Conservation (phyloP, 257 asterid genomes). For the Scutellaria galericulata region DNA sequence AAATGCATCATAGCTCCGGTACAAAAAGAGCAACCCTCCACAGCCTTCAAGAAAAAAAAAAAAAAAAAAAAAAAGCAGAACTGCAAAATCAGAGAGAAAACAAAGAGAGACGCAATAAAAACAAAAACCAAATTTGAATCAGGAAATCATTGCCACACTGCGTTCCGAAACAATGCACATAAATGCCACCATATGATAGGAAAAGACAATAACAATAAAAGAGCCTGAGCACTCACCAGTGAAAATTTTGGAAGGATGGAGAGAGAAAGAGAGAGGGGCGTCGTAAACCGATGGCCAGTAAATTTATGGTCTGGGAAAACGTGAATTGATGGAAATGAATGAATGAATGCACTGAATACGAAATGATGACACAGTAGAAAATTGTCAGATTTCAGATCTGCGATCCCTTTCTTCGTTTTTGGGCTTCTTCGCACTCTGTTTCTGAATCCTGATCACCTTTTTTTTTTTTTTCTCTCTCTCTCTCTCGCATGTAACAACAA, state of each 20-base stretch:
- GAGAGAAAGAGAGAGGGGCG: conserved; percentile 17
- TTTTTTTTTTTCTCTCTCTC: conserved; percentile 20
- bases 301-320: conserved; percentile 48
- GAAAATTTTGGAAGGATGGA: conserved; percentile 30
- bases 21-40: conserved; percentile 37
- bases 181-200: conserved; percentile 20
- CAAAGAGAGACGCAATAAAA: conserved; percentile 25
- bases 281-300: conserved; percentile 27
- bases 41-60: conserved; percentile 37
- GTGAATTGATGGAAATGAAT: conserved; percentile 43
- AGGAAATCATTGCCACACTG: conserved; percentile 39
- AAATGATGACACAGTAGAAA: conserved; percentile 46
- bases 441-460: conserved; percentile 48
- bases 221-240: conserved; percentile 43
- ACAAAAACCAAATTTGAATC: conserved; percentile 31
- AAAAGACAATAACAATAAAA: conserved; percentile 26
- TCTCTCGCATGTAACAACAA: conserved; percentile 24
- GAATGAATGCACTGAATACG: conserved; percentile 61
- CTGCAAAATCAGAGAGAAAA: conserved; percentile 37
- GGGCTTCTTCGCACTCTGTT: conserved; percentile 41
- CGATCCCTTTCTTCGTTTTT: conserved; percentile 49
- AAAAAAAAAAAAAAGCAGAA: conserved; percentile 36
- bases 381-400: conserved; percentile 50
- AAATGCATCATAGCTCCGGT: conserved; percentile 35
- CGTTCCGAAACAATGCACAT: conserved; percentile 30